Evolutionary conservation across 2,329 filamentous ascomycete genomes (phyloP).

Genomic region (Venturia pyrina): DNA sequence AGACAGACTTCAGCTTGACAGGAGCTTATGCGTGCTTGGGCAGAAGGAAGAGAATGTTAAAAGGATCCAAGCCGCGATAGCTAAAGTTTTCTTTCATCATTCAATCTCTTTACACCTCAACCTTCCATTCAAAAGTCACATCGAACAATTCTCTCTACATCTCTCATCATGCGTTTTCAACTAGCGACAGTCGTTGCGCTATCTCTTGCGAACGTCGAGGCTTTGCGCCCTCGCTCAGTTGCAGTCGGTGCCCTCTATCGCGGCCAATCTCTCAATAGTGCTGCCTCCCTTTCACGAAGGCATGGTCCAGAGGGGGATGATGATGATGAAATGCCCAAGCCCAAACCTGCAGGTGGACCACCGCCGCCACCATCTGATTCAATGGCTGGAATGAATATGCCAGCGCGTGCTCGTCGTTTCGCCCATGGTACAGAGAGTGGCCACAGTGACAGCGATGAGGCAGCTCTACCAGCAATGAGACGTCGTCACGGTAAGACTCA

Average conservation of each 20-base stretch:
- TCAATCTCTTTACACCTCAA: background rate
- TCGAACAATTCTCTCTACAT: background rate
- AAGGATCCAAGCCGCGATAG: background rate
- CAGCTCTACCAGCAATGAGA: background rate
- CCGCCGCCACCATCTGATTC: background rate
- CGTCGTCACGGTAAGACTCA: background rate
- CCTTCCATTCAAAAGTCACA: background rate
- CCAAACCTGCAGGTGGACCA: background rate
- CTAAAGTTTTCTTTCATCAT: background rate
- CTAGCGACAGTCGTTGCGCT: slow-evolving; percentile 1
- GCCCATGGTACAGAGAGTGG: background rate
- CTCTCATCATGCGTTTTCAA: background rate
- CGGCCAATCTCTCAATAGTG: background rate
- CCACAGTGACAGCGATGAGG: background rate
- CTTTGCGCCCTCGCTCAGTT: background rate
- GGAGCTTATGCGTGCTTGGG: background rate
- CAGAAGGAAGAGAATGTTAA: background rate
- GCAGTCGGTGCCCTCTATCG: background rate
- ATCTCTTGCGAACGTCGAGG: background rate
- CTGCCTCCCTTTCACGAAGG: background rate
- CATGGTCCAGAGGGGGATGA: slow-evolving; percentile 2
- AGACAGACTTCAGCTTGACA: slow-evolving; percentile 3
- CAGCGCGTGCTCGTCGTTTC: background rate
- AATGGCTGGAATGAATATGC: background rate
- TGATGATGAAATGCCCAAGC: background rate